Base-by-base conservation (phyloP, 352 stramenopile genomes). In the Achlya hypogyna region DNA sequence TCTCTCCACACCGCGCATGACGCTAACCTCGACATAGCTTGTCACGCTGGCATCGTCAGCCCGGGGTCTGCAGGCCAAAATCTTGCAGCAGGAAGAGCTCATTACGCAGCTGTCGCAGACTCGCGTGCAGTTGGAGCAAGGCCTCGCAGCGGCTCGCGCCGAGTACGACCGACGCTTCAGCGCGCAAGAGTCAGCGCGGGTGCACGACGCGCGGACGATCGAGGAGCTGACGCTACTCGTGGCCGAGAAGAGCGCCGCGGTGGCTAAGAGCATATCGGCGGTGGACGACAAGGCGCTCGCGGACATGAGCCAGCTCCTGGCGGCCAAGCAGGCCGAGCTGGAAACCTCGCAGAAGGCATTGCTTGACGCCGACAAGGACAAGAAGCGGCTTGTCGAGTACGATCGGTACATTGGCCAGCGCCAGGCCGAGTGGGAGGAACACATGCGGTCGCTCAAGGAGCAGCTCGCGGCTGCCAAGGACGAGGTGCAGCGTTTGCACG, bases 81-180 rank as follows among this genome's bases (percentile, higher is more conserved):
- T 82, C 4, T 74, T 78, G 14, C 74, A 78, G 45, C 66, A 78
- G 9, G 69, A 75, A 31, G 66, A 62, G 14, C 45, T 76, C 0
- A 22, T 93, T n/a, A 65, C 72, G 16, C 78, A 93, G 31, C 78
- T 79, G 12, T 74, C 87, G 10, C 65, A 74, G 16, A 63, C 75
- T 4, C 35, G 91, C 1, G 52, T 63, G 35, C 85, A 93, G 38
- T 65, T 93, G 1, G 80, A 93, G 45, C 82, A 71, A 31, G 85
- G 80, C 0, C 54, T 93, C 5, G 53, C 51, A 0, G 85, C 86
- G 31, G 83, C 80, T 1, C 75, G 83, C 20, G 77, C 79, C 42
- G 85, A 93, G 53, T 92, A 90, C 49, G 85, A 93, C 28, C 75
- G 81, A 0, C 77, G 79, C 2, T 69, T 91, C n/a, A 72, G 91